Evolutionary conservation across 2,329 filamentous ascomycete genomes (phyloP).

Genomic region (Chrysoporthe deuterocubensis): DNA sequence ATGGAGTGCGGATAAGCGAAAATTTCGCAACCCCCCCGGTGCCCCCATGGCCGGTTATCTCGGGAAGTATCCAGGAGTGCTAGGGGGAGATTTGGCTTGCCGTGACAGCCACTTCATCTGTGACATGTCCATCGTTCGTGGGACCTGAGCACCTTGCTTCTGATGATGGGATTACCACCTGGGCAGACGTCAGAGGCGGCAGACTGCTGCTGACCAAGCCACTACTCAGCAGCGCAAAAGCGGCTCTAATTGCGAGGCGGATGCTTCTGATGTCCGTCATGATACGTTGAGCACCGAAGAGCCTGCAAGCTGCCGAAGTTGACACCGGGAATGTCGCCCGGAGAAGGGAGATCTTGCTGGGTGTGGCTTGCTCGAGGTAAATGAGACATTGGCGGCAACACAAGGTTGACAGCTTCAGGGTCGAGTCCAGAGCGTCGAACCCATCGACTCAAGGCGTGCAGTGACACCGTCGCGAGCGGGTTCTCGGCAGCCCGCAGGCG

Average conservation of each 20-base stretch:
- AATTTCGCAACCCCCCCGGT: background rate
- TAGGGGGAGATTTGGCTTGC: background rate
- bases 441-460: constrained; percentile 1
- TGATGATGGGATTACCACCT: constrained; percentile 9
- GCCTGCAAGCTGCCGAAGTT: constrained; percentile 6
- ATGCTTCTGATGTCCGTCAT: constrained; percentile 11
- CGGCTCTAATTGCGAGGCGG: background rate
- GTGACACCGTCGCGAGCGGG: constrained; percentile 1
- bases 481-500: background rate
- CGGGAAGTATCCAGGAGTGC: background rate
- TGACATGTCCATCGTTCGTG: background rate
- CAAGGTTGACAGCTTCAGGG: constrained; percentile 16
- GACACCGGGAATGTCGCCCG: constrained; percentile 17
- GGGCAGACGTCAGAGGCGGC: background rate
- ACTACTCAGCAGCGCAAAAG: constrained; percentile 9
- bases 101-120: background rate
- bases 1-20: constrained; percentile 2
- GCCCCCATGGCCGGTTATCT: background rate
- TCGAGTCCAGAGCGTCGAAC: background rate
- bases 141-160: constrained; percentile 11
- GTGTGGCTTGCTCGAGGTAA: constrained; percentile 30
- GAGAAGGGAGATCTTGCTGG: constrained; percentile 5
- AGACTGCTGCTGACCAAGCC: constrained; percentile 16
- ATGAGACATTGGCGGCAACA: constrained; percentile 23
- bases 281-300: background rate